Evolutionary conservation across 1,284 basidiomycete species (phyloP).

Genomic region (Lignosus rhinocerotis): DNA sequence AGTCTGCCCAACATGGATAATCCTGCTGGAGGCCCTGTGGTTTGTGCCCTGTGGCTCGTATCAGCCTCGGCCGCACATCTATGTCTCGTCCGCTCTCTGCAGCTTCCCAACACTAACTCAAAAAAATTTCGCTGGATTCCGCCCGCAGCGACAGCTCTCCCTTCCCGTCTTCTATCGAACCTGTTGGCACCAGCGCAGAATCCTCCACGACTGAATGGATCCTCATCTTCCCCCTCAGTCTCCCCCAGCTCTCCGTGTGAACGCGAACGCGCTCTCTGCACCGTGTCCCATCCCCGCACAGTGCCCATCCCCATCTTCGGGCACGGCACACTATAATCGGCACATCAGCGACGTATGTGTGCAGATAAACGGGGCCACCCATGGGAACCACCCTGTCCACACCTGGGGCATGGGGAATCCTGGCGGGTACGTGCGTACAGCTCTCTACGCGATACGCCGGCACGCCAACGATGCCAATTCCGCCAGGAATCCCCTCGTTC

Average conservation of each 20-base stretch:
- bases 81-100: not conserved
- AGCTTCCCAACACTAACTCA: conserved; percentile 6
- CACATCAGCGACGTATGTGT: not conserved
- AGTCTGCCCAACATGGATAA: too few species aligned
- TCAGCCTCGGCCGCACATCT: too few species aligned
- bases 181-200: not conserved
- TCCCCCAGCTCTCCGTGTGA: not conserved
- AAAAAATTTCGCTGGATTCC: not conserved
- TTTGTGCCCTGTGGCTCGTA: too few species aligned
- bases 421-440: too few species aligned
- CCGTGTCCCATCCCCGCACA: not conserved
- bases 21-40: too few species aligned
- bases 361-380: not conserved
- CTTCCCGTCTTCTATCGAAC: not conserved
- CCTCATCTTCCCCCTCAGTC: not conserved
- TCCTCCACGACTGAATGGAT: not conserved
- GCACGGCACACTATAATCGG: not conserved
- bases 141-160: not conserved
- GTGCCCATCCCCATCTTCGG: not conserved
- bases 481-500: not conserved
- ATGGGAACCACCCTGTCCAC: not conserved
- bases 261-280: not conserved
- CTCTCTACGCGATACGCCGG: not conserved
- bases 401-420: not conserved
- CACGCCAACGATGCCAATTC: not conserved